phyloP scores from a whole-genome alignment of 306 rosid species.

The Lathyrus tuberosus region DNA sequence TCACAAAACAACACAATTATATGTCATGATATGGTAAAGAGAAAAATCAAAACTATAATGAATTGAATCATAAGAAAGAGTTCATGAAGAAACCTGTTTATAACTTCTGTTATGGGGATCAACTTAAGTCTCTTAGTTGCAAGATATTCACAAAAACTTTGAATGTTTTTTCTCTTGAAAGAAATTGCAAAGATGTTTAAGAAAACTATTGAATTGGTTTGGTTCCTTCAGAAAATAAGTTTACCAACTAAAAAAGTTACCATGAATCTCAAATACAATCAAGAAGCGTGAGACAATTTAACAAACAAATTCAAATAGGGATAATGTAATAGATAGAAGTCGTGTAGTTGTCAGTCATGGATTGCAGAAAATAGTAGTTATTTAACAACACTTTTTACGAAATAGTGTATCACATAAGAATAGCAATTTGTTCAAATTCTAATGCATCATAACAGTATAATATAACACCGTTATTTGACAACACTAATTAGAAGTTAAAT shows the following conservation, averaged over 20 bases:
- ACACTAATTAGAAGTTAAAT: no score
- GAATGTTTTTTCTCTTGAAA: conserved; percentile 56
- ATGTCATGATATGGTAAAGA: not conserved
- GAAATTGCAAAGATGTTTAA: conserved; percentile 60
- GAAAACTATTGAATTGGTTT: conserved; percentile 77
- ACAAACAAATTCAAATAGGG: conserved; percentile 4
- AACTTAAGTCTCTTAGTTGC: conserved; percentile 59
- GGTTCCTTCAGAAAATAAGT: conserved; percentile 67
- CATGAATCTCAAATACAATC: conserved; percentile 21
- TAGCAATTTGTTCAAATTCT: not conserved
- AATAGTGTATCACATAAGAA: not conserved
- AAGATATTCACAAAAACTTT: conserved; percentile 64
- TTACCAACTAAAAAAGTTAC: conserved; percentile 2
- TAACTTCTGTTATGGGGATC: conserved; percentile 75
- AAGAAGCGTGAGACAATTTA: conserved; percentile 27
- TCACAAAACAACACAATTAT: no score
- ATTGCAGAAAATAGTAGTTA: not conserved
- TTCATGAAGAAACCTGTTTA: conserved; percentile 62
- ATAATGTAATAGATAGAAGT: not conserved
- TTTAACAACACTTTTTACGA: not conserved
- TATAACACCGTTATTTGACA: no score
- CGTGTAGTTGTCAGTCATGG: not conserved
- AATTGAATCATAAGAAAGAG: conserved; percentile 26
- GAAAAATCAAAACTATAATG: conserved; percentile 3
- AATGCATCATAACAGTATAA: no score